Percentiles rank a stretch among this genome's conserved stretches.
phyloP scores from a whole-genome alignment of 2,329 filamentous ascomycete genomes.

The Aureobasidium sp. region DNA sequence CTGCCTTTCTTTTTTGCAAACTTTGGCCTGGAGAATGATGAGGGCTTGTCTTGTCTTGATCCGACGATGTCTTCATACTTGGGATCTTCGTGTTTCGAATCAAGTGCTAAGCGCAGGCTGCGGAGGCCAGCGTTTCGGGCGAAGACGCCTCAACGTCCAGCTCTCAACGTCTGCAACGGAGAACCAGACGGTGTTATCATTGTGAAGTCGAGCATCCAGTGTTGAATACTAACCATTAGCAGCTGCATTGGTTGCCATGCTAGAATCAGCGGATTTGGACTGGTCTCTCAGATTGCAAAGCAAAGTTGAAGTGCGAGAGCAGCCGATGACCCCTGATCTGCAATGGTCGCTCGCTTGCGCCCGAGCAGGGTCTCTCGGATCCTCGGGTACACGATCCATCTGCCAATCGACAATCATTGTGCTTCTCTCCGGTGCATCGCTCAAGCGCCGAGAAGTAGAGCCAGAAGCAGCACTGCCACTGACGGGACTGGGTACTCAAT shows the following conservation, averaged over 20 bases:
- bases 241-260: too few species aligned
- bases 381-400: not conserved
- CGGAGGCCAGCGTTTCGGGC: constrained; percentile 7
- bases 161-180: constrained; percentile 1
- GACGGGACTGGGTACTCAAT: not conserved
- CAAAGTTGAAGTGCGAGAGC: not conserved
- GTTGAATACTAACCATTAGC: too few species aligned
- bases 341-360: not conserved
- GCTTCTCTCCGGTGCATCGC: not conserved
- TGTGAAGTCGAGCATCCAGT: too few species aligned
- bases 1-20: not conserved
- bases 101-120: not conserved
- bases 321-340: constrained; percentile 4
- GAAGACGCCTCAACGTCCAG: constrained; percentile 10
- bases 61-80: not conserved
- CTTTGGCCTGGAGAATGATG: not conserved
- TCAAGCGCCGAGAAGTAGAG: not conserved
- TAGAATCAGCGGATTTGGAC: not conserved
- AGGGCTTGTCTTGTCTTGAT: not conserved
- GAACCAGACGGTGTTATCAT: not conserved
- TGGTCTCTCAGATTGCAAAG: not conserved
- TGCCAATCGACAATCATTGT: not conserved
- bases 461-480: constrained; percentile 11
- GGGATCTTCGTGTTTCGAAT: constrained; percentile 2
- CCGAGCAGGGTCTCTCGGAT: not conserved